Conservation (phyloP, 805 yeast species). For the Yarrowia osloensis region DNA sequence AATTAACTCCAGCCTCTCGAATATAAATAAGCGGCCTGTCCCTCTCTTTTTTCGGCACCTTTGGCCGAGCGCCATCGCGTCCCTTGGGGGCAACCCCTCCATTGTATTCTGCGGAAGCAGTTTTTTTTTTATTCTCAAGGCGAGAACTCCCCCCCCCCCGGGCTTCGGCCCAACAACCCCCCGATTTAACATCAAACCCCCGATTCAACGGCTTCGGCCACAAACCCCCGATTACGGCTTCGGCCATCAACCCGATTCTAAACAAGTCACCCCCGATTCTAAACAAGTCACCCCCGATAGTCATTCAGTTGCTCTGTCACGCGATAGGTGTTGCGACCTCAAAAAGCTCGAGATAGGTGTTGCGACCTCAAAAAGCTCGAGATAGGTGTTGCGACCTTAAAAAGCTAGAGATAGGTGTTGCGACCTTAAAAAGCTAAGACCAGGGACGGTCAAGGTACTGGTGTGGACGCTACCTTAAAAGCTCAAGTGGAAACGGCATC, state of each 20-base stretch:
- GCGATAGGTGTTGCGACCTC: not conserved
- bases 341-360: not conserved
- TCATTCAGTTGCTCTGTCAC: not conserved
- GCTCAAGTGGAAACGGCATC: not conserved
- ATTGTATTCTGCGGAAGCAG: not conserved
- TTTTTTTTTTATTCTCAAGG: not conserved
- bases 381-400: not conserved
- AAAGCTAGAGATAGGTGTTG: too few species aligned
- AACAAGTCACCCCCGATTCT: not conserved
- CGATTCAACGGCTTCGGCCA: not conserved
- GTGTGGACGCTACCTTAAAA: not conserved
- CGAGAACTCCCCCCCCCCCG: not conserved
- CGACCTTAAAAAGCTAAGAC: too few species aligned
- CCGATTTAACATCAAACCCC: not conserved
- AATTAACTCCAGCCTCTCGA: not conserved
- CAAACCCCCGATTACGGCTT: not conserved
- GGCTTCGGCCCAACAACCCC: not conserved
- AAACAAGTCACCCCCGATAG: not conserved
- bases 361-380: not conserved
- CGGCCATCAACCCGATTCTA: not conserved
- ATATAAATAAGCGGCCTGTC: not conserved
- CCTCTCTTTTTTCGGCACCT: not conserved
- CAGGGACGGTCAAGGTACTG: too few species aligned
- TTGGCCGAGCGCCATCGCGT: not conserved
- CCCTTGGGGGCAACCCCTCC: constrained; percentile 16